A percentile compares a stretch with the other conserved stretches of the same genome.
Conservation (phyloP, 2,329 filamentous ascomycete genomes). For the Trichophyton schoenleinii region DNA sequence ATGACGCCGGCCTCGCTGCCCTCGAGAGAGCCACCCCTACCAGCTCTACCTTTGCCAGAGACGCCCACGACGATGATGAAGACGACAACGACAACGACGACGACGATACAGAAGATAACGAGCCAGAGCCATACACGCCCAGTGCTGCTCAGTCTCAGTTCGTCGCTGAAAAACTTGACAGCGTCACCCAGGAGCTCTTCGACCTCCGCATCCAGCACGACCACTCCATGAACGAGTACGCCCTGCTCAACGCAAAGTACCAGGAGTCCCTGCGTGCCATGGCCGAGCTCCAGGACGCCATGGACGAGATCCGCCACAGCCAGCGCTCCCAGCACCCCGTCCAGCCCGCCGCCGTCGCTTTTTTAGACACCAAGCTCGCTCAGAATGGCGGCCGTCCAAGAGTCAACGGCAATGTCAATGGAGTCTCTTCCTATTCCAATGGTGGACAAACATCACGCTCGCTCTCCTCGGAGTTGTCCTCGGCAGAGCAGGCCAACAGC, state of each 20-base stretch:
- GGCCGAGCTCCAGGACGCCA: slow-evolving; percentile 61
- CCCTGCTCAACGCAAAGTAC: slow-evolving; percentile 75
- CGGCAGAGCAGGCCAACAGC: slow-evolving; percentile 43
- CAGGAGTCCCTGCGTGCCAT: slow-evolving; percentile 74
- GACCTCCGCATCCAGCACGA: slow-evolving; percentile 88
- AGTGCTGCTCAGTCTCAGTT: slow-evolving; percentile 73
- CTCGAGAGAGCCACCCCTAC: slow-evolving; percentile 25
- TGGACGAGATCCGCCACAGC: slow-evolving; percentile 58
- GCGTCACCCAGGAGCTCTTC: slow-evolving; percentile 79
- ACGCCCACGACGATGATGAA: slow-evolving; percentile 10
- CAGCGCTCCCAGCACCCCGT: slow-evolving; percentile 32
- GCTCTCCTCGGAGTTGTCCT: slow-evolving; percentile 87
- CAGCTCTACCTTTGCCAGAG: background rate
- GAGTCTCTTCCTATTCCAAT: slow-evolving; percentile 20
- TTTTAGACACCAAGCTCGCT: slow-evolving; percentile 56
- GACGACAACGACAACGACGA: slow-evolving; percentile 9
- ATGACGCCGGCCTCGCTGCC: slow-evolving; percentile 24
- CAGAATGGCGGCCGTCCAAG: slow-evolving; percentile 50
- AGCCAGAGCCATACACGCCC: slow-evolving; percentile 34
- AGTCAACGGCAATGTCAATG: slow-evolving; percentile 47
- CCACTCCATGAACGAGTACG: slow-evolving; percentile 64
- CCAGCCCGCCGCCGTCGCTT: slow-evolving; percentile 30
- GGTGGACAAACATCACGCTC: slow-evolving; percentile 74
- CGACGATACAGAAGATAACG: too few species aligned
- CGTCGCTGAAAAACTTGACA: slow-evolving; percentile 85